Evolutionary conservation across 2,329 filamentous ascomycete genomes (phyloP).

Genomic region (Ophiosphaerella narmari): DNA sequence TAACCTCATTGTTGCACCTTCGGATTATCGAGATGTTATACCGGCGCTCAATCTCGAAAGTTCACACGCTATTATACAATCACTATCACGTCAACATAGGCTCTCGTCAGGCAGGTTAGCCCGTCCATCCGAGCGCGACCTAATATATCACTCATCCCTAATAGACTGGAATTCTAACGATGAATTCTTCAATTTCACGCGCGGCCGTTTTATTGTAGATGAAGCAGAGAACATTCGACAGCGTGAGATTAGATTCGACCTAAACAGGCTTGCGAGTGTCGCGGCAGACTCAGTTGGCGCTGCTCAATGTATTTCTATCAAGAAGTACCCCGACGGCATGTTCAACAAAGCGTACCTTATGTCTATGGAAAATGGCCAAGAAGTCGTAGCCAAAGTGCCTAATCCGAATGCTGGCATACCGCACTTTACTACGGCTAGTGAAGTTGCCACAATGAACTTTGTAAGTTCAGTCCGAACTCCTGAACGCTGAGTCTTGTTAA

Average conservation of each 20-base stretch:
- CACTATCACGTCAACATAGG: background rate
- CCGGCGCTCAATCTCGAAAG: conserved; percentile 1
- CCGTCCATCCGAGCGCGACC: conserved; percentile 1
- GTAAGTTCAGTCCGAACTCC: conserved; percentile 1
- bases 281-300: conserved; percentile 24
- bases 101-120: background rate
- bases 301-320: conserved; percentile 20
- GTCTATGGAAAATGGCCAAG: conserved; percentile 35
- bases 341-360: conserved; percentile 40
- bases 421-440: conserved; percentile 37
- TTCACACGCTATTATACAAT: background rate
- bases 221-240: conserved; percentile 2
- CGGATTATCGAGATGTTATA: background rate
- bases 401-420: conserved; percentile 38
- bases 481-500: background rate
- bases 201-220: conserved; percentile 6
- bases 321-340: conserved; percentile 35
- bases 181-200: conserved; percentile 12
- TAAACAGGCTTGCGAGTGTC: conserved; percentile 8
- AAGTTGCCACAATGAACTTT: conserved; percentile 39
- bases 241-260: conserved; percentile 7
- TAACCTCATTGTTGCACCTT: too few relatives aligned
- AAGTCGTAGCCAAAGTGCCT: conserved; percentile 41
- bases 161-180: conserved; percentile 3
- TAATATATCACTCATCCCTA: background rate